Evolutionary conservation across 306 rosid genomes (phyloP), one percentile per base, ranked within the genome.

Genomic region (Inga leiocalycina): DNA sequence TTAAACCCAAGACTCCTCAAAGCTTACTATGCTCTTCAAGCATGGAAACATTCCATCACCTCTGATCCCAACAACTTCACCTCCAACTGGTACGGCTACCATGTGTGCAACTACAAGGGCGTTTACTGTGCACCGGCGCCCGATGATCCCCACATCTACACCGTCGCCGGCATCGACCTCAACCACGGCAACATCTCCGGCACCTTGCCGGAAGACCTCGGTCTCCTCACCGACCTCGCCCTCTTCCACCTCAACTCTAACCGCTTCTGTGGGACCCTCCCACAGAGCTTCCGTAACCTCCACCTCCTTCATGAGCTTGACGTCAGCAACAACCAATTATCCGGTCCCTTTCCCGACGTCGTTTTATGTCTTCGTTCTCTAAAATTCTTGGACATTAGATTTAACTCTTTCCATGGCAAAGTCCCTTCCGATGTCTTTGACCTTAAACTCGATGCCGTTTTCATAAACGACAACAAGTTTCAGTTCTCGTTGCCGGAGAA

Each of bases 81-180:
- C 78, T 27, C 82, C 71, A 82, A 89, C 10, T 95, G 99, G 99
- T 85, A 79, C 46, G 98, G 96, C 72, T 91, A 84, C 45, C 7
- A 91, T 0, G 98, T 95, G 2, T 95, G 99, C 89, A 91, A 89
- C 88, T 95, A 95, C 91, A 88, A 89, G 2, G 99, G 99, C 5
- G 81, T 95, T 41, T 92, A 74, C 88, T 95, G 99, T 67, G 96
- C 98, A 10, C 87, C 91, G 0, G 89, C 98, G 3, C 97, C 81
- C 3, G 91, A 88, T n/a, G 89, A 93, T 7, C 90, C 92, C 56
- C 65, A 88, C 83, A 24, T 80, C 68, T 37, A 62, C 24, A 95
- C 98, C 0, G 99, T 95, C 2, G 98, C 98, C 0, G 99, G 99
- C 30, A 83, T 95, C 14, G 99, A 95, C 88, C 87, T 95, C 30